Evolutionary conservation across 1,139 yeast species (phyloP), one percentile per base, ranked within the genome.

Genomic region (Debaryomyces sp.): DNA sequence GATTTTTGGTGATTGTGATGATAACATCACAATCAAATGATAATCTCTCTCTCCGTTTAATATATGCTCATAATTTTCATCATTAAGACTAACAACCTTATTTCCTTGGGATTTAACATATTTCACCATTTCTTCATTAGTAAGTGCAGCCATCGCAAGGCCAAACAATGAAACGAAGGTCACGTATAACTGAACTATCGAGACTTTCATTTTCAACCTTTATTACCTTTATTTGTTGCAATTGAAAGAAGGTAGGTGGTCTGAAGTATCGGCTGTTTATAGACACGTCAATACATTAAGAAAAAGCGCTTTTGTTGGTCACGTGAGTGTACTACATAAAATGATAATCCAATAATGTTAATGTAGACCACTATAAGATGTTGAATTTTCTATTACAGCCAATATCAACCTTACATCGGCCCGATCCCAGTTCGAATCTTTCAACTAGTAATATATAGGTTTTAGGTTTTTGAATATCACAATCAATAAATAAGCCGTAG

Each of bases 41-140:
- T 82, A 85, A 59, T 90, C 91, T 59, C 94, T 78, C 23, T 85
- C 85, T 1, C 92, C 91, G 27, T 73, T 71, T 51, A 91, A 75
- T 27, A 87, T 66, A 34, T 71, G 66, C 54, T 81, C 77, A 62
- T 77, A 88, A 60, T 85, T 87, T 45, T 67, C 69, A 59, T 87
- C 94, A 37, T 80, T 84, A 56, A 92, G 54, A 13, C 56, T 45
- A 22, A 75, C 53, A 10, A 67, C 61, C 40, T 64, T 68, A 44
- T 56, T 55, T 22, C 64, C 63, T 34, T 49, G 54, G 7, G 55
- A 49, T 40, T 61, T 55, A 6, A 63, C 62, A 45, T 64, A 50
- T 7, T 53, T 44, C 23, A 57, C 50, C 58, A 73, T 56, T 50
- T 69, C 71, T 4, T 61, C 60, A 45, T 62, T 64, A 44, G 68